phyloP scores from a whole-genome alignment of 1,284 basidiomycete species.

The Tetrapyrgos nigripes region DNA sequence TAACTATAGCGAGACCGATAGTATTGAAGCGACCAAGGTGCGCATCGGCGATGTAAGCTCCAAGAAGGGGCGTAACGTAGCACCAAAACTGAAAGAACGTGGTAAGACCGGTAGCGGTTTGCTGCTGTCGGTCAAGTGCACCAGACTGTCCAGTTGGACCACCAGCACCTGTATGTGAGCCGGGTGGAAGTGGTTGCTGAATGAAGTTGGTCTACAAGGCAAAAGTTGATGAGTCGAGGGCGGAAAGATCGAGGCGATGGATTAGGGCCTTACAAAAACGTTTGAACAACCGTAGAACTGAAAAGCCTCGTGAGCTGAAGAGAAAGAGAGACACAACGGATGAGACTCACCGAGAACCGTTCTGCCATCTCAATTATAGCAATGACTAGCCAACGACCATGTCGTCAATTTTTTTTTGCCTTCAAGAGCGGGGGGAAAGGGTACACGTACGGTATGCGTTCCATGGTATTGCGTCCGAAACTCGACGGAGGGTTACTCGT shows the following conservation, averaged over 20 bases:
- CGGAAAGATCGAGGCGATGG: conserved; percentile 15
- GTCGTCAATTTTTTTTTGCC: conserved; percentile 20
- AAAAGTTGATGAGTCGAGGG: conserved; percentile 20
- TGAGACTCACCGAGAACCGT: background rate
- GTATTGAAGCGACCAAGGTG: conserved; percentile 13
- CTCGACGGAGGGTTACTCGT: conserved; percentile 60
- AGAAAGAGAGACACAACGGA: background rate
- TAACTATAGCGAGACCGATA: conserved; percentile 11
- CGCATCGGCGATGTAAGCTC: conserved; percentile 12
- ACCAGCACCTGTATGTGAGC: conserved; percentile 73
- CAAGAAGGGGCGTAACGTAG: conserved; percentile 6
- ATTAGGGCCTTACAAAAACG: conserved; percentile 73
- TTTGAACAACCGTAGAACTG: conserved; percentile 66
- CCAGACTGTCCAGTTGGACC: conserved; percentile 64
- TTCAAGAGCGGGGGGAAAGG: conserved; percentile 18
- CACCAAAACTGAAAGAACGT: conserved; percentile 56
- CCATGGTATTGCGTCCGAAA: conserved; percentile 71
- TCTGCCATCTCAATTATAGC: conserved; percentile 73
- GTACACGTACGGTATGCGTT: conserved; percentile 61
- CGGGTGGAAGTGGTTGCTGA: conserved; percentile 68
- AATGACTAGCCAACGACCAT: conserved; percentile 64
- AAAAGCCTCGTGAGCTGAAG: background rate
- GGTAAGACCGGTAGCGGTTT: conserved; percentile 71
- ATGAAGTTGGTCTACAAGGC: conserved; percentile 71
- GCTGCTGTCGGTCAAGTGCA: conserved; percentile 71